A percentile compares a stretch with the other conserved stretches of the same genome.
These are phyloP conservation scores for Puccinellia tenuiflora DNA, from an alignment of 176 grass and related monocot genomes.

Conservation along the genomic window DNA sequence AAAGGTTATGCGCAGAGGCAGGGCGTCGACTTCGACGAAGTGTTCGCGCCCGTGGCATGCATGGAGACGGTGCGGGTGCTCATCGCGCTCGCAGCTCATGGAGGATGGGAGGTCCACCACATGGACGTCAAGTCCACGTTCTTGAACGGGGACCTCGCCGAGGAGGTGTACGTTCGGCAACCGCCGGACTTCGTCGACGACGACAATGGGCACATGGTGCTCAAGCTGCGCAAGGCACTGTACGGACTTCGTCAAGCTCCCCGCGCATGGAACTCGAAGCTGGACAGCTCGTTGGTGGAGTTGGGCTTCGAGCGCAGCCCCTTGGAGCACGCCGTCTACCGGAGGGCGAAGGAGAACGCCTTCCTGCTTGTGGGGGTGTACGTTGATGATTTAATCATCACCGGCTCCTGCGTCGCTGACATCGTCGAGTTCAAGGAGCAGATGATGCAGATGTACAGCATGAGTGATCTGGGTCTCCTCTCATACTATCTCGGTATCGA, in stretches of 20 bases:
- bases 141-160: too few relatives aligned
- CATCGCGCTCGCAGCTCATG: too few relatives aligned
- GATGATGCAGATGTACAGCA: background rate
- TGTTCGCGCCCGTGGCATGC: too few relatives aligned
- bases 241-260: background rate
- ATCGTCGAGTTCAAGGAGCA: background rate
- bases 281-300: background rate
- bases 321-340: background rate
- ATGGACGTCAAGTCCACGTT: too few relatives aligned
- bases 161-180: too few relatives aligned
- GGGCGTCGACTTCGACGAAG: too few relatives aligned
- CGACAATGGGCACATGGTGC: too few relatives aligned
- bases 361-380: background rate
- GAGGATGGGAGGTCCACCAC: too few relatives aligned
- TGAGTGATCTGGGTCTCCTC: too few relatives aligned
- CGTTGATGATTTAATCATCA: background rate
- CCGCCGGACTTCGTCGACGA: too few relatives aligned
- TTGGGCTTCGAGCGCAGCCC: background rate
- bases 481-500: background rate
- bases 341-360: fast-evolving
- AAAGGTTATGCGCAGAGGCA: too few relatives aligned
- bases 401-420: background rate
- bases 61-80: too few relatives aligned
- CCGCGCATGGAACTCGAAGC: background rate
- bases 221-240: background rate